These are phyloP conservation scores for Vaccinium myrtillus DNA, from an alignment of 148 eudicot genomes.

Conservation along the genomic window DNA sequence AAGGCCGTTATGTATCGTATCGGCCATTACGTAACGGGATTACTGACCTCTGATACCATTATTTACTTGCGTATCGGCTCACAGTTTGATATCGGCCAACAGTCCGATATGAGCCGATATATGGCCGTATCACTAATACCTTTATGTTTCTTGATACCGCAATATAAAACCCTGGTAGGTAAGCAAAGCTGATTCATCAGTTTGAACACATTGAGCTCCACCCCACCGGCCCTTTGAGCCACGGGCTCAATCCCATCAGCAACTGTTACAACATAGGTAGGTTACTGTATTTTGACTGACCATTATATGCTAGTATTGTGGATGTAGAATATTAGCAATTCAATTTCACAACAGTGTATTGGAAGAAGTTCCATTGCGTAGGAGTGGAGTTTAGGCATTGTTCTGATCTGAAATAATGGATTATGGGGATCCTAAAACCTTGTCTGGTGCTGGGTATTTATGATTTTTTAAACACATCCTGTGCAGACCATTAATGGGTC, in stretches of 20 bases:
- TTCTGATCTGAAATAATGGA: constrained; percentile 21
- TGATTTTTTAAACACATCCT: constrained; percentile 29
- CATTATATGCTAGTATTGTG: constrained; percentile 20
- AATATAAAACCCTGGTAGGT: not conserved
- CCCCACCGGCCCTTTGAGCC: constrained; percentile 36
- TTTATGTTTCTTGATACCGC: too few species aligned
- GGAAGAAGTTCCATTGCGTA: constrained; percentile 17
- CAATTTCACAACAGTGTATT: constrained; percentile 7
- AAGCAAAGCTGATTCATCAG: constrained; percentile 13
- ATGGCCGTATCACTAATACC: too few species aligned
- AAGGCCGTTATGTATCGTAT: too few species aligned
- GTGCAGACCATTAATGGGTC: constrained; percentile 33
- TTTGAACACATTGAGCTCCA: constrained; percentile 26
- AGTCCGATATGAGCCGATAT: too few species aligned
- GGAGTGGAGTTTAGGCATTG: constrained; percentile 34
- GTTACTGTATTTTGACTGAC: constrained; percentile 19
- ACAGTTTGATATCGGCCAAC: too few species aligned
- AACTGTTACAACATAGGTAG: constrained; percentile 20
- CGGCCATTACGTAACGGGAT: too few species aligned
- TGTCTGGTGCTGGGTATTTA: constrained; percentile 26
- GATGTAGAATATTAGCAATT: not conserved
- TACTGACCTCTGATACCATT: too few species aligned
- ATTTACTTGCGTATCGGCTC: too few species aligned
- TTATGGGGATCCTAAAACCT: constrained; percentile 26
- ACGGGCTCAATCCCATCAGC: constrained; percentile 34